Percentiles rank a stretch among this genome's conserved stretches.
These are phyloP conservation scores for Platanthera zijinensis DNA, from an alignment of 106 monocot species.

Conservation along the genomic window DNA sequence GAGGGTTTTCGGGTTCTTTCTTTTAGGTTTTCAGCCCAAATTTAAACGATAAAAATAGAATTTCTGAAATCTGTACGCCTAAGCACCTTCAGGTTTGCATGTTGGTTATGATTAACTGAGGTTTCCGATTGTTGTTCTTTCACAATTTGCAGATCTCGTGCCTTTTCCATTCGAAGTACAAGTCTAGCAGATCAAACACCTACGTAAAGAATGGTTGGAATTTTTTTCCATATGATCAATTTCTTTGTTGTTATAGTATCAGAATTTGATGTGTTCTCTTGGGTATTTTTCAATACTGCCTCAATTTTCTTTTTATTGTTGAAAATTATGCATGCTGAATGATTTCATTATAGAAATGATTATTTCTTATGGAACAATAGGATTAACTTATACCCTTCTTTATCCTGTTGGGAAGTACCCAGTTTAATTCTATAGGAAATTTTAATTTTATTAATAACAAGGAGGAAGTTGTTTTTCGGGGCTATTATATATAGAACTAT, in stretches of 20 bases:
- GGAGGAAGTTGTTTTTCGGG: not conserved
- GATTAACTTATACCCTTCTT: not conserved
- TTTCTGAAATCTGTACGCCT: no score
- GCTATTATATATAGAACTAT: not conserved
- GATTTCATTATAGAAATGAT: not conserved
- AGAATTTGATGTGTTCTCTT: not conserved
- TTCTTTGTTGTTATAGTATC: not conserved
- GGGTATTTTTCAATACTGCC: not conserved
- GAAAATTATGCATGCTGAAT: not conserved
- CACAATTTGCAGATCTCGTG: slow-evolving; percentile 15
- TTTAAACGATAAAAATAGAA: no score
- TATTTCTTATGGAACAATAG: not conserved
- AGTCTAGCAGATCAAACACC: slow-evolving; percentile 15
- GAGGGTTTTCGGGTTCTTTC: not conserved
- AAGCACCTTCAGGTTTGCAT: not conserved
- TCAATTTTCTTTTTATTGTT: not conserved
- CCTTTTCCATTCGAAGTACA: slow-evolving; percentile 16
- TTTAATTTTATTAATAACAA: not conserved
- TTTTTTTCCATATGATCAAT: not conserved
- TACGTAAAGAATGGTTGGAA: slow-evolving; percentile 19
- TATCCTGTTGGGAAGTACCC: not conserved
- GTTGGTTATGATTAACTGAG: not conserved
- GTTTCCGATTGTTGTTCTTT: not conserved
- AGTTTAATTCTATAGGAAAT: not conserved
- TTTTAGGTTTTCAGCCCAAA: not conserved